These are phyloP conservation scores for Neonothopanus nambi DNA, from an alignment of 1,284 basidiomycete species.

Conservation along the genomic window DNA sequence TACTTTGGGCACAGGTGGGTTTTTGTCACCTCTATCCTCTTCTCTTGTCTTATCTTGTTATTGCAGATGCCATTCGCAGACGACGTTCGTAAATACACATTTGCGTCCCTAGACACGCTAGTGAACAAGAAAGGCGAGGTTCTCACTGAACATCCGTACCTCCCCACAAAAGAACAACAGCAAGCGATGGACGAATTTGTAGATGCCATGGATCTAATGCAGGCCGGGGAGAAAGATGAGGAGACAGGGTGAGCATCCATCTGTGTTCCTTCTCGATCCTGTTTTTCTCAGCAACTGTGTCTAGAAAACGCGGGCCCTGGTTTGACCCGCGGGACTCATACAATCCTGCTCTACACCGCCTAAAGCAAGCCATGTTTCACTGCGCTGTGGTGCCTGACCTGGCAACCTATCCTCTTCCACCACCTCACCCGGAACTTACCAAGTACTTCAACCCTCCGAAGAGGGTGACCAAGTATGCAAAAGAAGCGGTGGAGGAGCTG, in stretches of 20 bases:
- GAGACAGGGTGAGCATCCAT: slow-evolving; percentile 51
- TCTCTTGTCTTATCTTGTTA: slow-evolving; percentile 9
- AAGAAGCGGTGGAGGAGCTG: slow-evolving; percentile 58
- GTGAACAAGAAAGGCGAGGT: slow-evolving; percentile 76
- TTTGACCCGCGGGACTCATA: slow-evolving; percentile 77
- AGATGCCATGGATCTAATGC: slow-evolving; percentile 84
- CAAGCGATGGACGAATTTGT: slow-evolving; percentile 86
- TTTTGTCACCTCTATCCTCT: neutral
- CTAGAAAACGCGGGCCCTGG: slow-evolving; percentile 68
- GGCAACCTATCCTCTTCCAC: slow-evolving; percentile 72
- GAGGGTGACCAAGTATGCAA: slow-evolving; percentile 61
- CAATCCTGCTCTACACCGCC: slow-evolving; percentile 89
- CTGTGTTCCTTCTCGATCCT: neutral
- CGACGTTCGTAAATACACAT: slow-evolving; percentile 86
- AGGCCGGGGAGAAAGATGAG: slow-evolving; percentile 68
- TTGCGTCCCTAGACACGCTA: slow-evolving; percentile 79
- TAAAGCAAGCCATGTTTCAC: slow-evolving; percentile 92
- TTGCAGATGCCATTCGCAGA: slow-evolving; percentile 91
- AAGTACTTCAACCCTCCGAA: slow-evolving; percentile 84
- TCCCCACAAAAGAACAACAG: slow-evolving; percentile 82
- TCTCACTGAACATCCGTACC: slow-evolving; percentile 74
- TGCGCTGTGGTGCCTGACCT: slow-evolving; percentile 78
- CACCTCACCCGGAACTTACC: slow-evolving; percentile 80
- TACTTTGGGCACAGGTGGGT: slow-evolving; percentile 80
- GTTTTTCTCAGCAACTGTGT: neutral